Base-by-base conservation (phyloP, 2,329 filamentous ascomycete species). In the Xylaria sp. region DNA sequence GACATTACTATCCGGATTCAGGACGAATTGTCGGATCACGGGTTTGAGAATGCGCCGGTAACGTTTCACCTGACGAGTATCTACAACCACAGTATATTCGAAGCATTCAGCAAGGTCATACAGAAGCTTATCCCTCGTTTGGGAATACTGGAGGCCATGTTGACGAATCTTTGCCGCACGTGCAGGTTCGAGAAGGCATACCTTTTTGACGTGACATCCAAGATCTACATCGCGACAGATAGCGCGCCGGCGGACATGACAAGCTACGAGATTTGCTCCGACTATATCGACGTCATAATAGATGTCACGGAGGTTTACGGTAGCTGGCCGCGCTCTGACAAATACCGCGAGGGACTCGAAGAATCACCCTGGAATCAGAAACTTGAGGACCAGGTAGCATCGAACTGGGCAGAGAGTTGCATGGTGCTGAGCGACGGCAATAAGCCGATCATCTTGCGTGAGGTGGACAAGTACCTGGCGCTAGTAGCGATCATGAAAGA, bases 141-240 rank as follows among this genome's bases (percentile, higher is more conserved):
- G 7, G 93, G 94, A 5, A 97, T 94, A 30, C 89, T 99, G 64
- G 96, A 99, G 81, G 92, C 94, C 59, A 88, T 99, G 81, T 91
- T 99, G 76, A 98, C 97, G 76, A 96, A 95, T 73, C 88, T 99
- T 50, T 97, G 93, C 82, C 93, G 92, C 69, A 96, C 93, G 14
- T 98, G 94, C 78, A 92, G 93, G 56, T 98, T 99, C 78, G 94
- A 98, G 79, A 99, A 99, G 82, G 95, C 94, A 3, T 99, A 99
- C 79, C 89, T 99, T 6, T 99, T 99, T 78, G 97, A 99, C 78
- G 94, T 98, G 8, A 88, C 97, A 74, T 97, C 93, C 82, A 99
- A 99, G 83, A 97, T 99, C 70, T 99, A 99, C 82, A 97, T 99
- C 74, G 96, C 96, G 0, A 98, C 95, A 4, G 96, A 99, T 79